A percentile compares a stretch with the other conserved stretches of the same genome.
Conservation (phyloP, 805 yeast genomes). For the Clavispora phyllophila region DNA sequence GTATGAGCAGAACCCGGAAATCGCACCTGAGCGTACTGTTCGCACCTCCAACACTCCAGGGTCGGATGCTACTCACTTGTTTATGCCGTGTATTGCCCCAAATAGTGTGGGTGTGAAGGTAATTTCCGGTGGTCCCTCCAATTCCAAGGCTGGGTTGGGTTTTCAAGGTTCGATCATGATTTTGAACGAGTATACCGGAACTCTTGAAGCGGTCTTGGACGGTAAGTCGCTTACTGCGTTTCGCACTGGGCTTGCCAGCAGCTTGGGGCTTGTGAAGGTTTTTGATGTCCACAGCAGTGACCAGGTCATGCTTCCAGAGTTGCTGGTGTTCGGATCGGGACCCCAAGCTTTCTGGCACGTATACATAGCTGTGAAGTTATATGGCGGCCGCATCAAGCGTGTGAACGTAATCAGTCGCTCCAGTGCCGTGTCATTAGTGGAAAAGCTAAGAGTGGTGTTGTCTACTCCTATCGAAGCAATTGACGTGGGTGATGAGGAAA, state of each 20-base stretch:
- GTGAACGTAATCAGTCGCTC: slow-evolving; percentile 47
- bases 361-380: slow-evolving; percentile 37
- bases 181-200: slow-evolving; percentile 47
- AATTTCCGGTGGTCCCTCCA: slow-evolving; percentile 46
- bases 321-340: slow-evolving; percentile 55
- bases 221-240: slow-evolving; percentile 60
- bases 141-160: slow-evolving; percentile 36
- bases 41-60: slow-evolving; percentile 27
- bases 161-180: slow-evolving; percentile 54
- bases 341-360: slow-evolving; percentile 64
- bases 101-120: slow-evolving; percentile 54
- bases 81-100: slow-evolving; percentile 62
- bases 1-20: slow-evolving; percentile 41
- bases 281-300: slow-evolving; percentile 15
- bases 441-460: slow-evolving; percentile 23
- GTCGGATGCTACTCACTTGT: slow-evolving; percentile 44
- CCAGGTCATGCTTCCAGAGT: slow-evolving; percentile 21
- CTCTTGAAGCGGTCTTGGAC: slow-evolving; percentile 47
- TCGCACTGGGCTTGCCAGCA: slow-evolving; percentile 58
- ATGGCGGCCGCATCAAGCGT: slow-evolving; percentile 27
- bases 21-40: slow-evolving; percentile 51
- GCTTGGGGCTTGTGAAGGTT: slow-evolving; percentile 39
- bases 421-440: slow-evolving; percentile 33
- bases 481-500: slow-evolving; percentile 4
- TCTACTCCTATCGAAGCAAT: slow-evolving; percentile 9